Base-by-base conservation (phyloP, 2,329 filamentous ascomycete species). In the Emergomyces orientalis region DNA sequence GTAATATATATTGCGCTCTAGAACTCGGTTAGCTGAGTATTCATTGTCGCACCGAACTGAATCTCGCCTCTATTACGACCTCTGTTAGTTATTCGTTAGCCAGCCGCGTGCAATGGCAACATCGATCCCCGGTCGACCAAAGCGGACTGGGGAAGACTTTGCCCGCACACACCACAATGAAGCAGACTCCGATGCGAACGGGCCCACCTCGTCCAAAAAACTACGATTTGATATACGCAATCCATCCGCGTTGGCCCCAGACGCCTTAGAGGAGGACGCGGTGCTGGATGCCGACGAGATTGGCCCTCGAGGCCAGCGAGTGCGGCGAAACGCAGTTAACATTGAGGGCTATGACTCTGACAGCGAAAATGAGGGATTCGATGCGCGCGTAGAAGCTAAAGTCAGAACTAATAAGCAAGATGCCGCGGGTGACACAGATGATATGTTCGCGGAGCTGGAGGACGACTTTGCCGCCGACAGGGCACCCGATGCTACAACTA, bases 331-430 rank as follows among this genome's bases (percentile, higher is more conserved):
- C 68, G 94, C 93, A 0, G 90, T 99, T 62, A 97, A 97, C 71
- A 86, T 99, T 49, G 94, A 97, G 71, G 94, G 94, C 59, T 99
- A 97, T 77, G 93, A 97, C 69, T 94, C 89, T 11, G 94, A 99
- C 76, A 86, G 83, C 63, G 96, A 93, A 60, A 93, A 95, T 67
- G 94, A 97, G 72, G 91, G 89, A 54, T 95, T 96, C 74, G 85
- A 94, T 68, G 84, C 83, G 39, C 84, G 89, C 60, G 88, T 89
- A 6, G 85, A 87, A 63, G 82, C 82, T 62, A 83, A 84, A 66
- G 77, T 77, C 3, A 78, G 81, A 66, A 66, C 66, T 22, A 70
- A 67, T 25, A 68, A 67, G 34, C 68, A 72, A 58, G 59, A 78
- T 76, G 61, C 80, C 68, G 59, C 74, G 71, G 65, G 78, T 22